Conservation (phyloP, 768 basidiomycete genomes). For the Lactarius quietus region DNA sequence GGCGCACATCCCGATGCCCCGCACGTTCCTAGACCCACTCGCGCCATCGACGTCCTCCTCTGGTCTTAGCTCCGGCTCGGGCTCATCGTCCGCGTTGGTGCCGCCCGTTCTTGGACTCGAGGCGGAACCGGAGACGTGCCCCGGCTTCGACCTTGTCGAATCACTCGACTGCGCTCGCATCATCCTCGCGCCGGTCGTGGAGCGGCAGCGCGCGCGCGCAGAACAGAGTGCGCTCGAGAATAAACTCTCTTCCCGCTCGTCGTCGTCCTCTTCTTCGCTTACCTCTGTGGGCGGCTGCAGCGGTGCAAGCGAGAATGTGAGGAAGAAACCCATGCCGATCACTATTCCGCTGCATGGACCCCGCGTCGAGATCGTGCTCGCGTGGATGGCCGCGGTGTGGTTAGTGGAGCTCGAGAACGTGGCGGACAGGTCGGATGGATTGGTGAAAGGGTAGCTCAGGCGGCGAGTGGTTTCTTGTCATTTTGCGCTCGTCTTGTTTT, state of each 20-base stretch:
- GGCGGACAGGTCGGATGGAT: conserved; percentile 21
- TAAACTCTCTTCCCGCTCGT: conserved; percentile 35
- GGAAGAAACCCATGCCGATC: conserved; percentile 60
- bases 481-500: neutral
- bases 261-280: conserved; percentile 5
- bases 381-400: conserved; percentile 82
- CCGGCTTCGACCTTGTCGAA: conserved; percentile 44
- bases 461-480: neutral
- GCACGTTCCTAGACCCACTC: conserved; percentile 26
- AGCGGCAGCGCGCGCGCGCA: conserved; percentile 56
- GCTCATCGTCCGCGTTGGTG: neutral
- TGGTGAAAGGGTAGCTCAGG: neutral
- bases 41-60: conserved; percentile 28
- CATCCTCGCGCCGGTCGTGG: conserved; percentile 65
- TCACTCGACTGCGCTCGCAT: conserved; percentile 67
- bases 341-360: conserved; percentile 85
- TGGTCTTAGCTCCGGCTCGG: conserved; percentile 17
- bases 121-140: neutral
- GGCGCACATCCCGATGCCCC: neutral
- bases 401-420: conserved; percentile 62
- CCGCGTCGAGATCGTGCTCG: conserved; percentile 78
- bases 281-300: conserved; percentile 31
- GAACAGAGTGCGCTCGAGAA: conserved; percentile 52
- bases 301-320: conserved; percentile 32
- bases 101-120: neutral